Evolutionary conservation across 805 yeast species (phyloP), one percentile per base, ranked within the genome.

Genomic region (Torulaspora indica): DNA sequence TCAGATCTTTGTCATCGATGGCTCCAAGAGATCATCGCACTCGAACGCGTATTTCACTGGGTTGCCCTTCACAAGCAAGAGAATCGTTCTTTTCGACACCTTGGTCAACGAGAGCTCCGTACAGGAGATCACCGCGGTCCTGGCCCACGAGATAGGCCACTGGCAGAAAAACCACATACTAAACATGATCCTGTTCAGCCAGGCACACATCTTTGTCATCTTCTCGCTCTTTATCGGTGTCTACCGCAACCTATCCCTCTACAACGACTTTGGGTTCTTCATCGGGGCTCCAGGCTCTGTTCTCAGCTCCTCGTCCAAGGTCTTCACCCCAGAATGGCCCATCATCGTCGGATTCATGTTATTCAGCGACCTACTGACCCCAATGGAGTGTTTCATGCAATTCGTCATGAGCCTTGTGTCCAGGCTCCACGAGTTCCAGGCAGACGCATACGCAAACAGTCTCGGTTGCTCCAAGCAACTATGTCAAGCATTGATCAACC

Each of bases 81-180:
- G 90, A 67, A 93, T 93, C 69, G 98, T 93, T 40, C 76, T 93
- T 35, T 93, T 74, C 62, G 99, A 93, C 58, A 93, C 97, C 8
- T 76, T 93, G 69, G 82, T 93, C 52, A 79, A 85, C 49, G 83
- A 86, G 47, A 81, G 89, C 27, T 69, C 89, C 24, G 76, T 78
- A 23, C 77, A 75, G 34, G 95, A 93, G 67, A 86, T 89, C 32
- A 87, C 89, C 41, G 97, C 98, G 41, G 96, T 93, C 1, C 74
- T 91, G 52, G 98, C 95, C n/a, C 99, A 93, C 62, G 99, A 93
- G 71, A 83, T 93, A 55, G 99, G 99, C 40, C 99, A 93, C 66
- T 93, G 99, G 99, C 82, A 83, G 57, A 75, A 85, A 63, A 81
- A 84, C 46, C 99, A 93, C 66, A 83, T 90, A 49, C 72, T 90